Evolutionary conservation across 2,329 filamentous ascomycete genomes (phyloP).

Genomic region (Raffaelea ambrosiae): DNA sequence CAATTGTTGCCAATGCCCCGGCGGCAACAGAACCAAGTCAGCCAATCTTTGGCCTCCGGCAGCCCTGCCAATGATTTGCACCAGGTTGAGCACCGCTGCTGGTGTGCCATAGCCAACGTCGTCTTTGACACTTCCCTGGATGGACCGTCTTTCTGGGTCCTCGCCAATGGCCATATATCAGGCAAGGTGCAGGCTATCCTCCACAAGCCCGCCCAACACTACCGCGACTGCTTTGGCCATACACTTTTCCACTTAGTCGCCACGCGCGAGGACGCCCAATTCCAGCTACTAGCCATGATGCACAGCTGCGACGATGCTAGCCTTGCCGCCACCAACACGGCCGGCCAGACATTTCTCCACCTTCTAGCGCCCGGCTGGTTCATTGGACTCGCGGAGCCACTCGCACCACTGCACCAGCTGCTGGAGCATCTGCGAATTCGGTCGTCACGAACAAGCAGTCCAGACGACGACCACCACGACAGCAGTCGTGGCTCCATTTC

Average conservation of each 20-base stretch:
- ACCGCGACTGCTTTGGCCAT: constrained; percentile 37
- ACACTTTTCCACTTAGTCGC: constrained; percentile 38
- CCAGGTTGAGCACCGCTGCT: constrained; percentile 16
- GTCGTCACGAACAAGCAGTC: background rate
- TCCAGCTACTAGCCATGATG: constrained; percentile 20
- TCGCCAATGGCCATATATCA: constrained; percentile 19
- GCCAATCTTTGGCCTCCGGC: too few relatives aligned
- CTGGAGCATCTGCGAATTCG: constrained; percentile 19
- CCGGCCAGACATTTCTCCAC: constrained; percentile 41
- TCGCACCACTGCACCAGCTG: constrained; percentile 17
- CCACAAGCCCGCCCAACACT: constrained; percentile 14
- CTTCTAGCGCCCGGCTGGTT: constrained; percentile 30
- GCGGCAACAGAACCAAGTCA: background rate
- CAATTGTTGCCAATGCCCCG: too few relatives aligned
- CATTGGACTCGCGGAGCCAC: constrained; percentile 12
- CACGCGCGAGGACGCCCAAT: constrained; percentile 21
- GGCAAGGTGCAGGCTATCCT: constrained; percentile 15
- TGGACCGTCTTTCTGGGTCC: constrained; percentile 19
- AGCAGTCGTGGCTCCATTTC: background rate
- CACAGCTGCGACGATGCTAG: constrained; percentile 14
- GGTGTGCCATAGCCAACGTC: constrained; percentile 22
- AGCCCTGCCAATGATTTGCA: too few relatives aligned
- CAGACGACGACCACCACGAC: background rate
- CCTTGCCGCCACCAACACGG: constrained; percentile 28
- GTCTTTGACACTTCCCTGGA: constrained; percentile 10